These are phyloP conservation scores for Hippophae rhamnoides DNA, from an alignment of 306 rosid species.

Conservation along the genomic window DNA sequence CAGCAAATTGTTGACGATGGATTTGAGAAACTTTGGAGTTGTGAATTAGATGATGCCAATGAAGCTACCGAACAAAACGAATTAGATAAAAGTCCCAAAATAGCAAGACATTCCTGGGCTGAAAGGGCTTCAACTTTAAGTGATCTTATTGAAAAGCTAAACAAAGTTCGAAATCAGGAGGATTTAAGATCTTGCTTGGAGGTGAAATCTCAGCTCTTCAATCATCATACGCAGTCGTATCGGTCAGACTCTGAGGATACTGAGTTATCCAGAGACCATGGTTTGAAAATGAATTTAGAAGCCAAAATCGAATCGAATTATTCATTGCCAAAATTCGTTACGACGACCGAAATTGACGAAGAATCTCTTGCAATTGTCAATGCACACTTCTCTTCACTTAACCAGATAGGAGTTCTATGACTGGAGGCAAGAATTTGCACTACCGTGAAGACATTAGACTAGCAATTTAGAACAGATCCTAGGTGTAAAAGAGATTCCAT, in stretches of 20 bases:
- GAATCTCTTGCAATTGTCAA: constrained; percentile 49
- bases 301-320: constrained; percentile 29
- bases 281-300: constrained; percentile 26
- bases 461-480: constrained; percentile 1
- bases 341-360: constrained; percentile 40
- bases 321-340: constrained; percentile 37
- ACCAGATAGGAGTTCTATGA: constrained; percentile 56
- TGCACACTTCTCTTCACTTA: constrained; percentile 58
- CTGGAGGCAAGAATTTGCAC: constrained; percentile 3
- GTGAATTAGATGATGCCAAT: constrained; percentile 26
- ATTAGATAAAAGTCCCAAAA: constrained; percentile 34
- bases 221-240: constrained; percentile 21
- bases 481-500: constrained; percentile 11
- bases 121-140: constrained; percentile 46
- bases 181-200: constrained; percentile 69
- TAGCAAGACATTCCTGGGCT: constrained; percentile 23
- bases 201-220: constrained; percentile 54
- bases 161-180: constrained; percentile 84
- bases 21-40: constrained; percentile 44
- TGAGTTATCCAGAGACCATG: constrained; percentile 26
- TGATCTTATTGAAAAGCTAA: constrained; percentile 70
- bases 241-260: constrained; percentile 21
- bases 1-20: constrained; percentile 63
- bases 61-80: constrained; percentile 37
- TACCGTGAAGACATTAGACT: constrained; percentile 15